Evolutionary conservation across 345 rosid species (phyloP).

Genomic region (Salix brachista): DNA sequence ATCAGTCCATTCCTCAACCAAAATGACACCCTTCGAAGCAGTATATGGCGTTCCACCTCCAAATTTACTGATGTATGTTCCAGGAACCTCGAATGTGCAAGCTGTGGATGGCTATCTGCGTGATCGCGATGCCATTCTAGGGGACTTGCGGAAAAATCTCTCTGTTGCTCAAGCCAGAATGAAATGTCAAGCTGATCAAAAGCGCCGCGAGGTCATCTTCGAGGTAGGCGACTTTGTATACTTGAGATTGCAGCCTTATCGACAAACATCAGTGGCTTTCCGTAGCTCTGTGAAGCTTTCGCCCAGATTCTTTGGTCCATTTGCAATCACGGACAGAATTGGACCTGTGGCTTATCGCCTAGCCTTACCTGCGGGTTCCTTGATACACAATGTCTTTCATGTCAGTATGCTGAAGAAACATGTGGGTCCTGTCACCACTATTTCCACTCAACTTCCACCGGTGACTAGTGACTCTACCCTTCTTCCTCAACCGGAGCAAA

Average conservation of each 20-base stretch:
- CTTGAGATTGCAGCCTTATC: background rate
- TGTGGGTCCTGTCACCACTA: no score
- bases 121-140: background rate
- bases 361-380: no score
- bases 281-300: no score
- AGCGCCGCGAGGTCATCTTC: fast-evolving
- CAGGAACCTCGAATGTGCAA: background rate
- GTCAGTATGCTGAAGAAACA: no score
- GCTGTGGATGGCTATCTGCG: background rate
- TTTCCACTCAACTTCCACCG: no score
- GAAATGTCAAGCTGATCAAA: background rate
- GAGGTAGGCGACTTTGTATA: background rate
- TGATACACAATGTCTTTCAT: no score
- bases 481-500: no score
- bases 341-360: background rate
- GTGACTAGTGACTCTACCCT: no score
- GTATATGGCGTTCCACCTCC: background rate
- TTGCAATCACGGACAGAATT: fast-evolving
- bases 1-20: background rate
- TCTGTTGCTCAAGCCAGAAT: fast-evolving
- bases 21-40: background rate
- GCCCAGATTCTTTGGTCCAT: no score
- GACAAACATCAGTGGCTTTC: fast-evolving
- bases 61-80: background rate
- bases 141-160: background rate